Percentiles rank a stretch among this genome's conserved stretches.
Evolutionary conservation across 164 flowering plant genomes (phyloP).

Genomic region (Nymphaea thermarum): DNA sequence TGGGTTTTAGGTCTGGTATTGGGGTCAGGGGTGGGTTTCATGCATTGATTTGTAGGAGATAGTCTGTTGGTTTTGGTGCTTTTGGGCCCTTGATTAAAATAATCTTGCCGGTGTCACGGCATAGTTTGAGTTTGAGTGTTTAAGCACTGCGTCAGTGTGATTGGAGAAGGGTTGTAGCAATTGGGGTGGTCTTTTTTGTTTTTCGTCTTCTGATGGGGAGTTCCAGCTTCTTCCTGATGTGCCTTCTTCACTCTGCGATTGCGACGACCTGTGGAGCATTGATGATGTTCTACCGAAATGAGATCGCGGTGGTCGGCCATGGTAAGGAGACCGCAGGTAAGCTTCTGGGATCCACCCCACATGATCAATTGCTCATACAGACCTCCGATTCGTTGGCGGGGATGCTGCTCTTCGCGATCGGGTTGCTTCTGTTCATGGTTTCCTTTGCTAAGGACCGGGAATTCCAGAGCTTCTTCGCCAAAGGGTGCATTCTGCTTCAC

Average conservation of each 20-base stretch:
- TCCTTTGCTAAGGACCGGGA: slow-evolving; percentile 50
- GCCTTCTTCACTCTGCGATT: slow-evolving; percentile 49
- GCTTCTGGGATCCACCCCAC: slow-evolving; percentile 63
- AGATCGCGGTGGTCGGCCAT: slow-evolving; percentile 40
- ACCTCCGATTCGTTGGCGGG: slow-evolving; percentile 72
- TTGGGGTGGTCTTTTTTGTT: not conserved
- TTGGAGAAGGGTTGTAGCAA: not conserved
- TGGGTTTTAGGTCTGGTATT: no score
- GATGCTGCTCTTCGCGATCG: slow-evolving; percentile 51
- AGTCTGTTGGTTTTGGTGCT: no score
- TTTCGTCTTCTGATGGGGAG: slow-evolving; percentile 4
- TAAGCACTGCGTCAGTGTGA: not conserved
- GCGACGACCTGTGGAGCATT: slow-evolving; percentile 51
- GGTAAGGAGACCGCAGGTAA: slow-evolving; percentile 56
- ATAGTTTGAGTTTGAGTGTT: not conserved
- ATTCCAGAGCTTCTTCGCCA: slow-evolving; percentile 60
- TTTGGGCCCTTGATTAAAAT: no score
- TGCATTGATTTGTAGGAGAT: no score
- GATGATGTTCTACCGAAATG: slow-evolving; percentile 65
- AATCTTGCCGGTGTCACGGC: no score
- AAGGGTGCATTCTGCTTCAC: slow-evolving; percentile 39
- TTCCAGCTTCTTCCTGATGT: slow-evolving; percentile 41
- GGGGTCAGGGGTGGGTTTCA: no score
- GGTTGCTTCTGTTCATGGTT: slow-evolving; percentile 59
- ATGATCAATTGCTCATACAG: slow-evolving; percentile 57